Base-by-base conservation (phyloP, 495 filamentous ascomycete species). In the Pyronema omphalodes region DNA sequence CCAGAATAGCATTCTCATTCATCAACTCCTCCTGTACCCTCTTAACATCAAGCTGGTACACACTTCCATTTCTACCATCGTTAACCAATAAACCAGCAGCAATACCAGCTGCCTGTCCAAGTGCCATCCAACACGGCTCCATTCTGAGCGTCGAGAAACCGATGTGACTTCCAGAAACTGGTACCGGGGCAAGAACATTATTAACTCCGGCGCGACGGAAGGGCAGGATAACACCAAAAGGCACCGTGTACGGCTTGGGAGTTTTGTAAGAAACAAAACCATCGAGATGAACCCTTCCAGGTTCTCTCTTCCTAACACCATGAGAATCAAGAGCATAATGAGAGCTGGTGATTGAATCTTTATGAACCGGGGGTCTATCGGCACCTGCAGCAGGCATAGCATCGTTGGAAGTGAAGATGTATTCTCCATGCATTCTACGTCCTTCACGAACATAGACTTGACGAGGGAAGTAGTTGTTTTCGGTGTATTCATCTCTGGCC, bases 371-470 rank as follows among this genome's bases (percentile, higher is more conserved):
- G 34, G 47, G 47, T 12, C 47, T 23, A 12, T 34, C 19, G 29
- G 23, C 47, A 3, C 36, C 47, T 6, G 35, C 37, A 12, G 15
- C 50, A 17, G 50, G 36, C 15, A 9, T 14, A 9, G 50, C 50
- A 33, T 52, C 37, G 8, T 52, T 52, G 1, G 50, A 40, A 9
- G 50, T 52, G 50, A 52, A 52, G 50, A 52, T 52, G 17, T 15
- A 55, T 34, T 40, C 29, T 9, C 52, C 52, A 11, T 47, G 39
- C 41, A 54, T 23, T 12, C 52, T 39, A 3, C 52, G 14, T 37
- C 19, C 53, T 41, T 55, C 53, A 15, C 53, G 43, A 34, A 55
- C 44, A 40, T 55, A 55, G 11, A 55, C 35, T 19, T 55, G 53
- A 1, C 53, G 8, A 3, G 53, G 45, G 45, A 55, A 55, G 35